Conservation (phyloP, 2,329 filamentous ascomycete genomes). For the Aotearoamyces nothofagi region DNA sequence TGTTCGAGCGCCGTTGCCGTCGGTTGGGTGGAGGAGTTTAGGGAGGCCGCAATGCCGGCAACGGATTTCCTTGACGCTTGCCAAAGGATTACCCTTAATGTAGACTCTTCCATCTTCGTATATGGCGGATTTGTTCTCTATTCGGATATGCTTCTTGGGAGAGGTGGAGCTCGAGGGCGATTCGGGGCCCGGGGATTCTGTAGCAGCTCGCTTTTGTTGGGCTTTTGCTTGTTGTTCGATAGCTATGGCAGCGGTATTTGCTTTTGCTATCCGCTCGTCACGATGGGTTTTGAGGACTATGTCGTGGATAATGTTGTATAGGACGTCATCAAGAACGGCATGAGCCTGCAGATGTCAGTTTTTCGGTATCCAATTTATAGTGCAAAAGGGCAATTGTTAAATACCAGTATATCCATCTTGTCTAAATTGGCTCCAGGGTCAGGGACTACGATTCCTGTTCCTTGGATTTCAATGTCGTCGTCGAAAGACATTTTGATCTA, state of each 20-base stretch:
- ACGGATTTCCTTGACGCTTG: constrained; percentile 54
- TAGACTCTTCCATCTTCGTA: constrained; percentile 56
- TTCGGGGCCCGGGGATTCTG: constrained; percentile 9
- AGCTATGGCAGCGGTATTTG: constrained; percentile 45
- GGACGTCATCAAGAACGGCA: constrained; percentile 55
- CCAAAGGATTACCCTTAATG: constrained; percentile 57
- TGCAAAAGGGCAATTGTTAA: constrained; percentile 12
- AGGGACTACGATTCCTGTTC: constrained; percentile 33
- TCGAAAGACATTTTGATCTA: constrained; percentile 8
- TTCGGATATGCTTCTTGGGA: constrained; percentile 19
- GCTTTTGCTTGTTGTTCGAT: constrained; percentile 35
- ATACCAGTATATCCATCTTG: constrained; percentile 44
- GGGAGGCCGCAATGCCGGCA: constrained; percentile 65
- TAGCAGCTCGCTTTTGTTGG: constrained; percentile 5
- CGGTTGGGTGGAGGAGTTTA: constrained; percentile 55
- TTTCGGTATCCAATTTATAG: constrained; percentile 6
- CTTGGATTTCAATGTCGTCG: constrained; percentile 10
- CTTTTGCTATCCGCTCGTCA: constrained; percentile 62
- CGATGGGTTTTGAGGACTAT: constrained; percentile 61
- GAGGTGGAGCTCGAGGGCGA: constrained; percentile 33
- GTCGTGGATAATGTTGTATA: constrained; percentile 66
- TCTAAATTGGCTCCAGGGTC: constrained; percentile 25
- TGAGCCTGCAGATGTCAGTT: constrained; percentile 30
- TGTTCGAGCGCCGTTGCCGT: constrained; percentile 49
- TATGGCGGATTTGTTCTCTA: constrained; percentile 52